These are phyloP conservation scores for Alnus rubra DNA, from an alignment of 306 rosid species.

Conservation along the genomic window DNA sequence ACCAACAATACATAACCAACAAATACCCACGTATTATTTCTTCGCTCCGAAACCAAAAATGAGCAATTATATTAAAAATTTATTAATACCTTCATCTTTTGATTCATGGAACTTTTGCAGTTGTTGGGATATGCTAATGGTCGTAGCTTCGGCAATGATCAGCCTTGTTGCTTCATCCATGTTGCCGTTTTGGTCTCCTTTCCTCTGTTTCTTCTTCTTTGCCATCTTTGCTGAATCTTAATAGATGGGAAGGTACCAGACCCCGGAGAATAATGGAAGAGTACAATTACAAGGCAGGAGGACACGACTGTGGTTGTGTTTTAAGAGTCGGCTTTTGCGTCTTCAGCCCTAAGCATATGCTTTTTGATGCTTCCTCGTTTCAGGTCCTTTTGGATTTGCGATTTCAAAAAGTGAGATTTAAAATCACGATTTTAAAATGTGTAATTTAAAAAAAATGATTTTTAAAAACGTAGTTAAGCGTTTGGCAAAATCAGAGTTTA, in stretches of 20 bases:
- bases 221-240: neutral
- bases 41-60: neutral
- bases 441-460: too few species aligned
- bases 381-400: too few species aligned
- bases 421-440: too few species aligned
- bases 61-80: neutral
- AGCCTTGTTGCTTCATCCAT: neutral
- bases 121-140: constrained; percentile 30
- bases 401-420: too few species aligned
- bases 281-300: neutral
- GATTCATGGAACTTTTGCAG: constrained; percentile 44
- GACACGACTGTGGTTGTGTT: neutral
- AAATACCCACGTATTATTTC: neutral
- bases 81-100: constrained; percentile 45
- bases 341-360: neutral
- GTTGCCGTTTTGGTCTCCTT: neutral
- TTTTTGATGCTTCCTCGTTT: neutral
- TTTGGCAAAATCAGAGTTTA: too few species aligned
- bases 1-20: neutral
- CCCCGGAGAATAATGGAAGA: neutral
- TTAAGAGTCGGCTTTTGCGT: neutral
- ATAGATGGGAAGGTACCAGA: neutral
- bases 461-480: too few species aligned
- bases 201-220: constrained; percentile 1
- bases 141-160: constrained; percentile 28